phyloP scores from a whole-genome alignment of 2,329 filamentous ascomycete species.

The Paracoccidioides lutzii region DNA sequence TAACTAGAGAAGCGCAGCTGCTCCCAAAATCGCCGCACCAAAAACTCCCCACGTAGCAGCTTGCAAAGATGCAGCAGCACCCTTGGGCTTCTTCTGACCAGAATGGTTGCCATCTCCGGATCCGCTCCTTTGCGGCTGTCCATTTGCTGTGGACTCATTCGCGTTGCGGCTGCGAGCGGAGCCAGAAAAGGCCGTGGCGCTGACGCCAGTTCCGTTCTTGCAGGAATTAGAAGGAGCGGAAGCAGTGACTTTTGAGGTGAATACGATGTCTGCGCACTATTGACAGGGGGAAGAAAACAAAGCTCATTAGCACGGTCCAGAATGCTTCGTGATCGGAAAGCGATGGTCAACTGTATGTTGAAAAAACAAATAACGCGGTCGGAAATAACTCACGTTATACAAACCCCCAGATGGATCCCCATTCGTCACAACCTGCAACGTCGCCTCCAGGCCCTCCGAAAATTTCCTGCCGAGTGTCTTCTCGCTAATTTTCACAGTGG shows the following conservation, averaged over 20 bases:
- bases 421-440: constrained; percentile 56
- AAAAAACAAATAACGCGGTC: not conserved
- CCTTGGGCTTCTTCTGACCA: constrained; percentile 8
- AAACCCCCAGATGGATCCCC: constrained; percentile 47
- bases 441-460: constrained; percentile 49
- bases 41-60: constrained; percentile 27
- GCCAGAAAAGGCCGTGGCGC: constrained; percentile 31
- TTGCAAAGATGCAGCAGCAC: constrained; percentile 19
- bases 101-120: constrained; percentile 1
- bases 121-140: constrained; percentile 19
- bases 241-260: constrained; percentile 42
- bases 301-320: not conserved
- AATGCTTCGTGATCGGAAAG: not conserved
- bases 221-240: constrained; percentile 39
- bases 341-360: not conserved
- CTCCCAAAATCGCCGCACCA: constrained; percentile 22
- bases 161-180: constrained; percentile 29
- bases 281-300: not conserved
- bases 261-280: constrained; percentile 61
- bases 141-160: constrained; percentile 30
- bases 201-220: constrained; percentile 46
- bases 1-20: constrained; percentile 19
- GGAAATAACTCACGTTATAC: constrained; percentile 44
- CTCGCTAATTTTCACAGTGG: constrained; percentile 35
- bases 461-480: constrained; percentile 32